Evolutionary conservation across 1,139 yeast genomes (phyloP), one percentile per base, ranked within the genome.

Genomic region (Diutina rugosa): DNA sequence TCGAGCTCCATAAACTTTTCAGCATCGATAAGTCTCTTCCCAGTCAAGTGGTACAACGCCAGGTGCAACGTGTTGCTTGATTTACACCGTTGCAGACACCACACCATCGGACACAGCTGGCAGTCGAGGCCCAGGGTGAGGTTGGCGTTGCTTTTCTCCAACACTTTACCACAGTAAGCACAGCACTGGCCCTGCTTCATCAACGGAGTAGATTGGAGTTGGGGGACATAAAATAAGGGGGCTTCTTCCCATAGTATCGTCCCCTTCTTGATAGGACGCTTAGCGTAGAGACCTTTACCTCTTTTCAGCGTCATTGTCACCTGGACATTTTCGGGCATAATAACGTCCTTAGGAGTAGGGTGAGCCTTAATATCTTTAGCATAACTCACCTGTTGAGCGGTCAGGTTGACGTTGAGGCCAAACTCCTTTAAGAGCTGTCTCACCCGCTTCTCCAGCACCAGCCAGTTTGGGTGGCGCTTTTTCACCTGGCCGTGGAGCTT

Each of bases 171-270:
- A 72, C 98, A 91, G 64, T 80, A 79, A 1, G 91, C 77, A 67
- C 98, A 91, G 4, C 91, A 90, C 63, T 81, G 81, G 0, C 95
- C 91, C 21, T 72, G 67, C 56, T 80, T 77, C 60, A 88, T 81
- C 58, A 89, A 71, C 55, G 81, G 77, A 44, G 82, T 69, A 60
- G 85, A 80, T 18, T 87, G 93, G 62, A 88, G 74, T 1, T 89
- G 87, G 0, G 96, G 91, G 0, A 88, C 72, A 47, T 81, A 77
- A 56, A 88, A 81, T 56, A 87, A 71, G 1, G 95, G 91, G 1
- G 67, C 62, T 61, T 83, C 86, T 52, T 75, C 72, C 84, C 90
- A 85, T 5, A 88, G 65, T 52, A 78, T 59, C 3, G 76, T 79
- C 2, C 84, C 85, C 58, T 76, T 74, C 3, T 71, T 66, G 51